Conservation (phyloP, 176 grass and related monocot genomes). For the Tillandsia fasciculata region DNA sequence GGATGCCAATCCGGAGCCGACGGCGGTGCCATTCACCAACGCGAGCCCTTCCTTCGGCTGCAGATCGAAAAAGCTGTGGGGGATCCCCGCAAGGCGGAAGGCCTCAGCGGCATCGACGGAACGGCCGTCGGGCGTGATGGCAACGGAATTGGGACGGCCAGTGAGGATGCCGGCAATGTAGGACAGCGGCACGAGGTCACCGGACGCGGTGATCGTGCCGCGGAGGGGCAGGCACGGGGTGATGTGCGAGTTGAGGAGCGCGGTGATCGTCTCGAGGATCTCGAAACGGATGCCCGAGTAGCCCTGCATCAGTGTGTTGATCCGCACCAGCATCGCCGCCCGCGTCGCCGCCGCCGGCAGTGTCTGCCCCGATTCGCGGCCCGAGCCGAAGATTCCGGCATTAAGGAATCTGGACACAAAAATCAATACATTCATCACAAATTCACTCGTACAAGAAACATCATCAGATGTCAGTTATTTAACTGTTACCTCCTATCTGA, state of each 20-base stretch:
- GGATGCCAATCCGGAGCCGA: slow-evolving; percentile 68
- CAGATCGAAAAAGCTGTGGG: slow-evolving; percentile 49
- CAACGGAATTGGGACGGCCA: slow-evolving; percentile 51
- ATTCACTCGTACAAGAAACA: too few relatives aligned
- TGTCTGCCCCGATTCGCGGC: slow-evolving; percentile 41
- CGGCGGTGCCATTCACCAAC: slow-evolving; percentile 77
- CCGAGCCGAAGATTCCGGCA: slow-evolving; percentile 59
- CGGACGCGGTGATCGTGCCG: slow-evolving; percentile 78
- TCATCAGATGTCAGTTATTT: too few relatives aligned
- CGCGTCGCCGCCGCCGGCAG: slow-evolving; percentile 43
- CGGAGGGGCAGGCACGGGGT: slow-evolving; percentile 79
- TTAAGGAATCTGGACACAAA: slow-evolving; percentile 31
- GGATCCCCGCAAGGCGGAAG: slow-evolving; percentile 44
- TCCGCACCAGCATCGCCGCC: slow-evolving; percentile 80
- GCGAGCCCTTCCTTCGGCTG: slow-evolving; percentile 86
- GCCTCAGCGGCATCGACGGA: slow-evolving; percentile 33
- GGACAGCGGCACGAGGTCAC: slow-evolving; percentile 68
- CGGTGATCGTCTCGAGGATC: slow-evolving; percentile 62
- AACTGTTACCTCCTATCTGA: too few relatives aligned
- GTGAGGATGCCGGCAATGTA: slow-evolving; percentile 74
- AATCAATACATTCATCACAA: background rate
- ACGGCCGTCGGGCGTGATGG: slow-evolving; percentile 9
- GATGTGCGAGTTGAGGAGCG: slow-evolving; percentile 64
- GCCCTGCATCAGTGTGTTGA: slow-evolving; percentile 81
- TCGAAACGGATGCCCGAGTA: slow-evolving; percentile 90